Percentiles rank a stretch among this genome's conserved stretches.
Evolutionary conservation across 2,329 filamentous ascomycete species (phyloP).

Genomic region (Fusarium graminum): DNA sequence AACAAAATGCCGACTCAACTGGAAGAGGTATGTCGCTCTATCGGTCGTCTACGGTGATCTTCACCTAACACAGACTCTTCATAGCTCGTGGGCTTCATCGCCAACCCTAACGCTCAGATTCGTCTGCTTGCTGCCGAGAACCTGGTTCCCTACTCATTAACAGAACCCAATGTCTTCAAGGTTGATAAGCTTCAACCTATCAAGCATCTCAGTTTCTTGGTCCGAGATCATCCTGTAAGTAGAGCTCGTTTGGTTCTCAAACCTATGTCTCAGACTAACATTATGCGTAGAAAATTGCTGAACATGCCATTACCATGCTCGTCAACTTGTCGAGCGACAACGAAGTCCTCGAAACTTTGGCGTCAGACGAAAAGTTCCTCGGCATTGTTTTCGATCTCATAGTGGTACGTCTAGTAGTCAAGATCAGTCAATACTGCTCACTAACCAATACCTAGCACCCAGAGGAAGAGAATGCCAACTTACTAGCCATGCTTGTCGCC

Average conservation of each 20-base stretch:
- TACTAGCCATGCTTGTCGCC: conserved; percentile 90
- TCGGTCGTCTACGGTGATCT: fast-evolving
- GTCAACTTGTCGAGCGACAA: conserved; percentile 85
- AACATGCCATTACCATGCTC: conserved; percentile 90
- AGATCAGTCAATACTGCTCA: neutral
- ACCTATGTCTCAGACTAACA: conserved; percentile 9
- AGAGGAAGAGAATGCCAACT: conserved; percentile 84
- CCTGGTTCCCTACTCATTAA: conserved; percentile 82
- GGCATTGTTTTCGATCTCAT: conserved; percentile 79
- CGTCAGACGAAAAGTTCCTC: conserved; percentile 84
- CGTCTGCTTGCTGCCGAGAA: conserved; percentile 88
- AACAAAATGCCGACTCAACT: conserved; percentile 77
- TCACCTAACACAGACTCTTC: conserved; percentile 21
- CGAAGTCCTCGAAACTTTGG: conserved; percentile 79
- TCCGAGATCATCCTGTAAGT: conserved; percentile 84
- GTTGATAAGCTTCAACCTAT: conserved; percentile 80
- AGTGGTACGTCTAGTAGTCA: conserved; percentile 67
- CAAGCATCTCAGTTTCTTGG: conserved; percentile 86
- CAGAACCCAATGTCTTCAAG: conserved; percentile 87
- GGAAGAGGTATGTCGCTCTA: conserved; percentile 71
- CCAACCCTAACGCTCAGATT: conserved; percentile 91
- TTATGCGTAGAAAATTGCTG: conserved; percentile 80
- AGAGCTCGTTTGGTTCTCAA: too few relatives aligned
- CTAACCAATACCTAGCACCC: conserved; percentile 65
- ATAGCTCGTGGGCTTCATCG: conserved; percentile 92